Base-by-base conservation (phyloP, 306 rosid genomes). In the Casuarina glauca region DNA sequence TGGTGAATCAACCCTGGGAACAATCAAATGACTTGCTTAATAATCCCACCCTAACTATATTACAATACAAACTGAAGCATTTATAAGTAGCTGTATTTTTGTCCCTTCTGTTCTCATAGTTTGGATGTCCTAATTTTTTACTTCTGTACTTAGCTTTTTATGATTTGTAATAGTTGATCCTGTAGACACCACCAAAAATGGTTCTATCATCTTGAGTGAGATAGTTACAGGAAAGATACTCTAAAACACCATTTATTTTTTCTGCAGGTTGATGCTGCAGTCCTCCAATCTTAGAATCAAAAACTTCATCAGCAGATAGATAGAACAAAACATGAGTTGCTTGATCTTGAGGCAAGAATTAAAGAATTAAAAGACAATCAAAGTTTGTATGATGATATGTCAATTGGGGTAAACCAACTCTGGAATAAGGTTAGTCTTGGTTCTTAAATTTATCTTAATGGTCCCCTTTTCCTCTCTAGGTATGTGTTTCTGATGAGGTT, bases 281-380 rank as follows among this genome's bases (percentile, higher is more conserved):
- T 83, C 58, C 93, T 95, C 50, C 96, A 95, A 81, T 80, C 78
- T 26, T 93, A 95, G 82, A 95, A 95, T 76, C 97, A 95, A 84
- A 89, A 85, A 75, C 97, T 95, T 74, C 92, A 84, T 85, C 97
- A 88, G 77, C 89, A 88, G 86, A 91, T 82, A 73, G 93, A 93
- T 36, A 41, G 58, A 49, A 93, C 93, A 73, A 95, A 91, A 82
- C 86, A 87, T 9, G 91, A 88, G 76, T 81, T 95, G 86, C 94
- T 81, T 62, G 92, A 86, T 35, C 90, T 95, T 42, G 93, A 91
- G 76, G 83, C 69, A 11, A 90, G 86, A 63, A 82, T 90, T 36
- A 78, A 75, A 79, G 82, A 84, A 44, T 80, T 93, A 45, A 86
- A 89, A 79, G 85, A 82, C 57, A 86, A 79, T 68, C 91, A 89